These are phyloP conservation scores for Inga laurina DNA, from an alignment of 306 rosid genomes.

Conservation along the genomic window DNA sequence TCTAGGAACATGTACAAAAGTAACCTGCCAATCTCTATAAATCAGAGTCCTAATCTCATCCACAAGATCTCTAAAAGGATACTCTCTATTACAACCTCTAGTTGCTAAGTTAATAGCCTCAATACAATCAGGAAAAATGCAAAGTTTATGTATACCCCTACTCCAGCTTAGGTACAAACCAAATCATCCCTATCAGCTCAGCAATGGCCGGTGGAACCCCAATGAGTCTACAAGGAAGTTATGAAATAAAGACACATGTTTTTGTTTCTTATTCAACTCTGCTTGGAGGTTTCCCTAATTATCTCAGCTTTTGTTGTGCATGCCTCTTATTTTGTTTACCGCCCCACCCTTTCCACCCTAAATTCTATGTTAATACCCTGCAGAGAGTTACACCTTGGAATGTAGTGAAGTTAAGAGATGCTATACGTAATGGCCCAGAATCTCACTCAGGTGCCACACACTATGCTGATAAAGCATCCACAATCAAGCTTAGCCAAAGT, in stretches of 20 bases:
- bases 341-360: not conserved
- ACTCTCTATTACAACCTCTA: too few relatives aligned
- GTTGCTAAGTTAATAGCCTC: too few relatives aligned
- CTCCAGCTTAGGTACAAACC: too few relatives aligned
- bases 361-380: conserved; percentile 27
- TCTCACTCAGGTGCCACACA: conserved; percentile 92
- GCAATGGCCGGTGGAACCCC: too few relatives aligned
- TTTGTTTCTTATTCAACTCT: conserved; percentile 19
- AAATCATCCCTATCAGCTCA: too few relatives aligned
- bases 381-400: conserved; percentile 97
- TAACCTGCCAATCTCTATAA: too few relatives aligned
- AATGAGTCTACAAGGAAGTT: too few relatives aligned
- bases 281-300: conserved; percentile 12
- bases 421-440: conserved; percentile 76
- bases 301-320: not conserved
- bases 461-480: conserved; percentile 59
- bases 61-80: too few relatives aligned
- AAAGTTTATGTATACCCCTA: too few relatives aligned
- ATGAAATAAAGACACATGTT: not conserved
- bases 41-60: too few relatives aligned
- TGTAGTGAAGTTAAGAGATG: conserved; percentile 64
- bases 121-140: too few relatives aligned
- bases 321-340: conserved; percentile 32
- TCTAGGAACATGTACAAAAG: too few relatives aligned
- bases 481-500: conserved; percentile 44